Evolutionary conservation across 306 rosid genomes (phyloP), one percentile per base, ranked within the genome.

Genomic region (Parietaria judaica): DNA sequence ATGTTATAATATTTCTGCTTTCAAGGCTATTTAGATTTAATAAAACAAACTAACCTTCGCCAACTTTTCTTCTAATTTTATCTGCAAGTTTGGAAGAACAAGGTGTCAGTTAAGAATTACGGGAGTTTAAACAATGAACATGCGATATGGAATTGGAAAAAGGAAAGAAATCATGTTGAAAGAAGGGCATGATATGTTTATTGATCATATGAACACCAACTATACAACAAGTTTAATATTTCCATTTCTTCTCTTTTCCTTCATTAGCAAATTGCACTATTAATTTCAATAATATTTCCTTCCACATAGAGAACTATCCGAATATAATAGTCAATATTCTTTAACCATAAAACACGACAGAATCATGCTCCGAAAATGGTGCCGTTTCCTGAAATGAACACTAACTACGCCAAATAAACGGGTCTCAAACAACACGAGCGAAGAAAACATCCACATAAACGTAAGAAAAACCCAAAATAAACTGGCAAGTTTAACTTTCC

Each of bases 11-110:
- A 49, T 0, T 6, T 38, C 11, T 15, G 38, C 65, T 55, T 50
- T 11, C n/a, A n/a, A n/a, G n/a, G n/a, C 1, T 1, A 39, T 39
- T 39, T 39, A 7, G 44, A 39, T 7, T 39, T 7, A 16, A 59
- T 17, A 13, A 38, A 16, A 48, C 49, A 35, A 46, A 56, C 61
- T 49, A 63, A 70, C 96, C 96, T 75, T 88, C 96, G n/a, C 96
- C 96, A 85, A 88, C 83, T 85, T 88, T 88, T 70, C 79, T 67
- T 64, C 77, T 76, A 36, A 88, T 88, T 76, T 79, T 85, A 72
- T 84, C 96, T 88, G 94, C 74, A 79, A 48, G 56, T 11, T 56
- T 50, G 47, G 66, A 52, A 4, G 58, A 41, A 67, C 67, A 3
- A 17, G 3, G 8, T 14, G 17, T 41, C 31, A 65, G 36, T 16